Evolutionary conservation across 129 eudicot genomes (phyloP).

Genomic region (Daucus carota): DH1_v3.0 NC_030385.2:34329501-34330000

Average conservation of each 20-base stretch:
- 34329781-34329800: not conserved
- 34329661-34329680: conserved; percentile 87
- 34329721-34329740: conserved; percentile 8
- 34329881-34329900: not conserved
- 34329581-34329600: conserved; percentile 4
- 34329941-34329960: not conserved
- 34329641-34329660: conserved; percentile 84
- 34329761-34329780: not conserved
- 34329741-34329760: not conserved
- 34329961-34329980: not conserved
- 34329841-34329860: not conserved
- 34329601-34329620: conserved; percentile 22
- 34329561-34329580: conserved; percentile 14
- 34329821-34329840: not conserved
- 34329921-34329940: not conserved
- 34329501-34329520: not conserved
- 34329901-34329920: not conserved
- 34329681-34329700: conserved; percentile 37
- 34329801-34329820: not conserved
- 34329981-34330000: not conserved
- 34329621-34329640: conserved; percentile 88
- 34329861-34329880: not conserved
- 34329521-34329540: not conserved
- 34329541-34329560: not conserved
- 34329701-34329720: conserved; percentile 9